Conservation (phyloP, 148 eudicot genomes). For the Nepenthes gracilis region DNA sequence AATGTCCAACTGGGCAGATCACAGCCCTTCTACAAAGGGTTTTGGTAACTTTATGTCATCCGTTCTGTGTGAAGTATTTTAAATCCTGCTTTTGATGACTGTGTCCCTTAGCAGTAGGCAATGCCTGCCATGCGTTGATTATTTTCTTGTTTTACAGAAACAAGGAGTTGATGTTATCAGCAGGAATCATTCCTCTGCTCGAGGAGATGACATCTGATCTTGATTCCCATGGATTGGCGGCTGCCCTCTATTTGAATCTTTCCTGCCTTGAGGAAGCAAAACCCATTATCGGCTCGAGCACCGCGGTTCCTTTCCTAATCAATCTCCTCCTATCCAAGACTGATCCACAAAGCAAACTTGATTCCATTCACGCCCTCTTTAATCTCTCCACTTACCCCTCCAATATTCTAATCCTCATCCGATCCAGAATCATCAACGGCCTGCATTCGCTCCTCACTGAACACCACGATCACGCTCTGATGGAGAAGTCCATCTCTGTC, state of each 20-base stretch:
- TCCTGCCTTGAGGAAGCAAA: conserved; percentile 92
- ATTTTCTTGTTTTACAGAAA: conserved; percentile 44
- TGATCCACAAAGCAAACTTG: conserved; percentile 55
- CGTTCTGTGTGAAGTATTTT: too few relatives aligned
- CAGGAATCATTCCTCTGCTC: conserved; percentile 54
- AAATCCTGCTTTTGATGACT: too few relatives aligned
- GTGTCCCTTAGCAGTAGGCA: neutral
- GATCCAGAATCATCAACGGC: conserved; percentile 48
- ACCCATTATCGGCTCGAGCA: conserved; percentile 61
- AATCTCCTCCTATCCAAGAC: conserved; percentile 32
- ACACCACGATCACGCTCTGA: conserved; percentile 44
- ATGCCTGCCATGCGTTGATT: neutral
- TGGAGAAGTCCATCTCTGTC: conserved; percentile 77
- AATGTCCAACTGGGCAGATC: too few relatives aligned
- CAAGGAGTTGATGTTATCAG: conserved; percentile 79
- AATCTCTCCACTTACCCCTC: conserved; percentile 56
- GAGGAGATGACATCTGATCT: conserved; percentile 49
- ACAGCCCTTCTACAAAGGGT: too few relatives aligned
- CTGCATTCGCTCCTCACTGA: conserved; percentile 41
- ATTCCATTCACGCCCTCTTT: conserved; percentile 78
- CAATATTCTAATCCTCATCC: conserved; percentile 60
- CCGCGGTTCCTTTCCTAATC: conserved; percentile 61
- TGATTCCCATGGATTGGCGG: conserved; percentile 45
- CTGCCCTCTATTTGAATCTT: conserved; percentile 81
- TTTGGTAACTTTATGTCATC: too few relatives aligned